These are phyloP conservation scores for Astrocystis sublimbata DNA, from an alignment of 495 filamentous ascomycete genomes.

Conservation along the genomic window DNA sequence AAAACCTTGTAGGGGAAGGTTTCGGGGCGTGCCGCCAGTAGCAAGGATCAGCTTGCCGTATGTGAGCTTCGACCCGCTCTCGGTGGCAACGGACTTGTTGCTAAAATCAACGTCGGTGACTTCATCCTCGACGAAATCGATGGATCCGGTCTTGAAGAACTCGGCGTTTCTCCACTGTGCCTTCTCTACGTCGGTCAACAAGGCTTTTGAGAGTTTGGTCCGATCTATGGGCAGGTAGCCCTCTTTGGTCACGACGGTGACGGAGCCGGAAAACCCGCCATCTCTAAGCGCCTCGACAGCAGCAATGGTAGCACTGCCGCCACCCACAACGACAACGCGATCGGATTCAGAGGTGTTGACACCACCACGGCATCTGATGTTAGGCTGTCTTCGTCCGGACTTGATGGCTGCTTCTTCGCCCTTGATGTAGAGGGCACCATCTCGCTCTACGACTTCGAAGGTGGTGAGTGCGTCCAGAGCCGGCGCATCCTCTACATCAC, in stretches of 20 bases:
- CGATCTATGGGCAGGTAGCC: constrained; percentile 85
- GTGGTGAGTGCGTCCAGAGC: constrained; percentile 78
- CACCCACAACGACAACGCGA: constrained; percentile 84
- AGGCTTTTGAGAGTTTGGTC: constrained; percentile 92
- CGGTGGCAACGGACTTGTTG: constrained; percentile 68
- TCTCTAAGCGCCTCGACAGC: constrained; percentile 78
- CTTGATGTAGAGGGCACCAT: constrained; percentile 81
- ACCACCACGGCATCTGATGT: constrained; percentile 62
- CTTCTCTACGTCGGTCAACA: constrained; percentile 80
- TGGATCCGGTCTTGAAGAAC: constrained; percentile 74
- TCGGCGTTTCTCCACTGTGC: constrained; percentile 69
- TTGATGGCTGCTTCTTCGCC: constrained; percentile 82
- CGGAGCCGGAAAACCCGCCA: constrained; percentile 74
- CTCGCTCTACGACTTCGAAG: constrained; percentile 76
- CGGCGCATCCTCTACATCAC: constrained; percentile 93
- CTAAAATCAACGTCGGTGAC: constrained; percentile 74
- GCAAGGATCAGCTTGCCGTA: constrained; percentile 91
- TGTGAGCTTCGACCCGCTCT: constrained; percentile 63
- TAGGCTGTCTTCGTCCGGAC: constrained; percentile 66
- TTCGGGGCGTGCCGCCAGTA: constrained; percentile 77
- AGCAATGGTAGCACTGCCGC: constrained; percentile 81
- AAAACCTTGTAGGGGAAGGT: constrained; percentile 81
- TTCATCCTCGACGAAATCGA: constrained; percentile 76
- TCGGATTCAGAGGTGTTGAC: constrained; percentile 57
- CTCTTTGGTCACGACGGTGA: constrained; percentile 85